phyloP scores from a whole-genome alignment of 1,284 basidiomycete species.

The Melampsora americana region DNA sequence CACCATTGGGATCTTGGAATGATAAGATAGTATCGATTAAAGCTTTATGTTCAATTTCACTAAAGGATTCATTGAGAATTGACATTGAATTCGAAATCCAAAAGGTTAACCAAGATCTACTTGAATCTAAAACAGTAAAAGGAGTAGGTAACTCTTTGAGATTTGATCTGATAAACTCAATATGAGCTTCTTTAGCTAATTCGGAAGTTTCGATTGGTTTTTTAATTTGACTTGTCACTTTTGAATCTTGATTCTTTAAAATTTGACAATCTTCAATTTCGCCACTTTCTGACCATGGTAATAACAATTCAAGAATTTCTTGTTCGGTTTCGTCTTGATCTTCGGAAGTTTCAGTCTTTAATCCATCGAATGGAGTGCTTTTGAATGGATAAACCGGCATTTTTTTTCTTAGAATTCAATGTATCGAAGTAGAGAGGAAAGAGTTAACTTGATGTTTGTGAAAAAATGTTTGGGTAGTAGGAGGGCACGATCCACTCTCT shows the following conservation, averaged over 20 bases:
- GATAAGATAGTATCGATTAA: slow-evolving; percentile 52
- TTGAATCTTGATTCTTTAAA: too few species aligned
- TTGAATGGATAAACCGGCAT: too few species aligned
- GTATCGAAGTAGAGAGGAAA: too few species aligned
- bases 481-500: too few species aligned
- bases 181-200: background rate
- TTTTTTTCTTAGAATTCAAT: too few species aligned
- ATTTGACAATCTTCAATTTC: too few species aligned
- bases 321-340: slow-evolving; percentile 51
- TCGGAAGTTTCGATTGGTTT: too few species aligned
- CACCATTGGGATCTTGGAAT: slow-evolving; percentile 50
- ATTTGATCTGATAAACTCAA: slow-evolving; percentile 11
- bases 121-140: slow-evolving; percentile 43
- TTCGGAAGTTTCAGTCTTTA: slow-evolving; percentile 49
- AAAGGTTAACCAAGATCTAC: slow-evolving; percentile 13
- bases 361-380: slow-evolving; percentile 48
- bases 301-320: slow-evolving; percentile 48
- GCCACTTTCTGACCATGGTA: too few species aligned
- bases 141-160: slow-evolving; percentile 44
- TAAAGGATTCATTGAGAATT: slow-evolving; percentile 50
- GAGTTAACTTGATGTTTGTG: too few species aligned
- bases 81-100: slow-evolving; percentile 47
- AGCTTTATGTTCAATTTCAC: slow-evolving; percentile 45
- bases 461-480: too few species aligned
- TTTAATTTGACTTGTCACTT: too few species aligned